A percentile compares a stretch with the other conserved stretches of the same genome.
These are phyloP conservation scores for Oenanthe sinensis DNA, from an alignment of 129 eudicot species.

Conservation along the genomic window DNA sequence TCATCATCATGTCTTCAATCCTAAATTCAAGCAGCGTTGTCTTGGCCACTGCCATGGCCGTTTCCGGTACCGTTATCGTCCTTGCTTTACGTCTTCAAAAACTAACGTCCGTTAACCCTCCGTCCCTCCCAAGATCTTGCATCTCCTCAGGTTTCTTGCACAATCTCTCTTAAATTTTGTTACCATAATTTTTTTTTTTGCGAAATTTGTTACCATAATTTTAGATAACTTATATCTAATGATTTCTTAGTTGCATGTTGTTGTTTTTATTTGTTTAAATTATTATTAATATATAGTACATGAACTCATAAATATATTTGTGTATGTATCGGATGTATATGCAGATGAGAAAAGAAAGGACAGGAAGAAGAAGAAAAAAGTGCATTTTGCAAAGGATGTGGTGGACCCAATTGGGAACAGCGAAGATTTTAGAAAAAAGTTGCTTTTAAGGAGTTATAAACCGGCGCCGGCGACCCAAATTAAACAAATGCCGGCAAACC, in stretches of 20 bases:
- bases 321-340: too few species aligned
- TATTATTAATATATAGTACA: background rate
- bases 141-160: background rate
- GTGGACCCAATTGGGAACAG: background rate
- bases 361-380: background rate
- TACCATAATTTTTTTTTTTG: background rate
- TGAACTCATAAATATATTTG: background rate
- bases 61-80: constrained; percentile 4
- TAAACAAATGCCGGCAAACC: constrained; percentile 50
- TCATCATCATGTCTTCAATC: background rate
- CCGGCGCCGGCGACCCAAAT: constrained; percentile 12
- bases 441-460: background rate
- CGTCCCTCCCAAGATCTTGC: constrained; percentile 2
- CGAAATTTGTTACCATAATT: background rate
- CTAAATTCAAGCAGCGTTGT: background rate
- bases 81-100: constrained; percentile 8
- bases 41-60: constrained; percentile 7
- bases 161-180: background rate
- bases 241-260: background rate
- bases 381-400: background rate
- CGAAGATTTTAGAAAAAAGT: background rate
- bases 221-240: background rate
- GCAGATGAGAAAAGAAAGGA: constrained; percentile 1
- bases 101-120: background rate
- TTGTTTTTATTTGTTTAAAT: background rate